Evolutionary conservation across 176 grass and related monocot species (phyloP).

Genomic region (Carex parvula): DNA sequence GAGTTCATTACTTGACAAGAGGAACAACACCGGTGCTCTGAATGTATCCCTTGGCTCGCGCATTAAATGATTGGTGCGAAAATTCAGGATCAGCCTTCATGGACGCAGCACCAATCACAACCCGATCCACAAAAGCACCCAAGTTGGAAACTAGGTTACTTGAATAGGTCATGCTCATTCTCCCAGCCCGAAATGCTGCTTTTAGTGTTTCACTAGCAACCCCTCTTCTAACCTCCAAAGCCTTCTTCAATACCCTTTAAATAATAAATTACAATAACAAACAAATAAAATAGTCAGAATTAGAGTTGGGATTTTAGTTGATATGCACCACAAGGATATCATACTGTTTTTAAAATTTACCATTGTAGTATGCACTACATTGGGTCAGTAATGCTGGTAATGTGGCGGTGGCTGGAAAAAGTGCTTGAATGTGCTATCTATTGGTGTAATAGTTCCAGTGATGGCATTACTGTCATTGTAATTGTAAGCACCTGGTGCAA

Average conservation of each 20-base stretch:
- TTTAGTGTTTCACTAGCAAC: constrained; percentile 56
- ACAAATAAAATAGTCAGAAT: not conserved
- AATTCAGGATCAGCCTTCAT: constrained; percentile 57
- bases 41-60: constrained; percentile 57
- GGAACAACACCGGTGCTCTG: constrained; percentile 49
- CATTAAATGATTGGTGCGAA: constrained; percentile 84
- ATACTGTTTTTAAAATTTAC: not conserved
- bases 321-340: not conserved
- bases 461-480: not conserved
- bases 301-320: not conserved
- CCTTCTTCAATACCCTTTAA: constrained; percentile 45
- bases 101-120: constrained; percentile 66
- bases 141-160: constrained; percentile 50
- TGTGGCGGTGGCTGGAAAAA: not conserved
- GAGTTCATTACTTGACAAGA: constrained; percentile 72
- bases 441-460: not conserved
- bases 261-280: constrained; percentile 7
- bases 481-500: not conserved
- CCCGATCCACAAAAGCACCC: constrained; percentile 54
- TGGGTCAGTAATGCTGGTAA: not conserved
- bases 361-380: not conserved
- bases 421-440: not conserved
- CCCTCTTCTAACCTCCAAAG: constrained; percentile 71
- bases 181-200: constrained; percentile 41
- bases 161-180: constrained; percentile 67